Evolutionary conservation across 257 asterid species (phyloP).

Genomic region (Fraxinus quadrangulata): DNA sequence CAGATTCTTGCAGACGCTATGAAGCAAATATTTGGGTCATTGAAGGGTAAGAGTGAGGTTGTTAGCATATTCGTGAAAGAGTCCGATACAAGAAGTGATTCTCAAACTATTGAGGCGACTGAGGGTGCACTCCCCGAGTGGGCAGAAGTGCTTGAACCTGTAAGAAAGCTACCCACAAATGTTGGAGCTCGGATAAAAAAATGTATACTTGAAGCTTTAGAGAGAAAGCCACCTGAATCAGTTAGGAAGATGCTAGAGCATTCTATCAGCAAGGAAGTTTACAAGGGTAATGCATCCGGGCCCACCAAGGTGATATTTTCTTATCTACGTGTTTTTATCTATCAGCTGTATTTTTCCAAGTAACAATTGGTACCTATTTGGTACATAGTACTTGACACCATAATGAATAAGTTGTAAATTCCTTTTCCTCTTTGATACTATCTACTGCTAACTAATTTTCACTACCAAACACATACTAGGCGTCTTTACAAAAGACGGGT

Average conservation of each 20-base stretch:
- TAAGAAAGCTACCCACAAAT: constrained; percentile 94
- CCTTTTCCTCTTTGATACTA: background rate
- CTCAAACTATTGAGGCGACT: constrained; percentile 47
- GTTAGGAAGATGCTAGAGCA: constrained; percentile 73
- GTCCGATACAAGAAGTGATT: constrained; percentile 43
- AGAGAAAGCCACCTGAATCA: constrained; percentile 85
- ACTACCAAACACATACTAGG: background rate
- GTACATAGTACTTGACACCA: background rate
- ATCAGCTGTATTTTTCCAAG: constrained; percentile 11
- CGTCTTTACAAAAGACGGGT: background rate
- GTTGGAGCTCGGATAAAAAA: constrained; percentile 89
- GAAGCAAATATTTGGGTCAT: constrained; percentile 71
- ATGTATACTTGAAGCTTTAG: constrained; percentile 81
- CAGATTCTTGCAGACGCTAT: constrained; percentile 93
- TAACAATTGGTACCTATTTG: background rate
- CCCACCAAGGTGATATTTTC: constrained; percentile 84
- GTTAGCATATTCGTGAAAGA: constrained; percentile 48
- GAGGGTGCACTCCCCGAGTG: constrained; percentile 72
- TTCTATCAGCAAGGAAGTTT: constrained; percentile 92
- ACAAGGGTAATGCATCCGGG: constrained; percentile 98
- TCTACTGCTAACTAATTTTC: background rate
- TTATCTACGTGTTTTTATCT: constrained; percentile 21
- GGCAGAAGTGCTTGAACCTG: constrained; percentile 93
- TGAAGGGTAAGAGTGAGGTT: constrained; percentile 52
- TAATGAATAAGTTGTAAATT: background rate